A percentile compares a stretch with the other conserved stretches of the same genome.
Evolutionary conservation across 1,284 basidiomycete species (phyloP).

Genomic region (Cryptococcus floricola): DNA sequence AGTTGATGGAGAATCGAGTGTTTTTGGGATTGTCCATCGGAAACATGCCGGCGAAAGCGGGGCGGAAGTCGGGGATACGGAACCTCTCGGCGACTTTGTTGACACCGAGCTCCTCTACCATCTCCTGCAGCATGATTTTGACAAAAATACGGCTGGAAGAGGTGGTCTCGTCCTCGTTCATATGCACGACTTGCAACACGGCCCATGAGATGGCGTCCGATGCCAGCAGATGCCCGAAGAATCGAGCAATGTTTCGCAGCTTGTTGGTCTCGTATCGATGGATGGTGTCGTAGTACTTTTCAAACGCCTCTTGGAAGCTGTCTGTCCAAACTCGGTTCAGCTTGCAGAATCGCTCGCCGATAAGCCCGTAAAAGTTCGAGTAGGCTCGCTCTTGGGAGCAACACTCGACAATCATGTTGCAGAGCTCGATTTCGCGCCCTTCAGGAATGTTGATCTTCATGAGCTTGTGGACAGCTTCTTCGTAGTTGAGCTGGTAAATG

Average conservation of each 20-base stretch:
- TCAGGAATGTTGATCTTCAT: slow-evolving; percentile 88
- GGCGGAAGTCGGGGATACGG: slow-evolving; percentile 74
- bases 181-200: slow-evolving; percentile 75
- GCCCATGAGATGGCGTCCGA: slow-evolving; percentile 88
- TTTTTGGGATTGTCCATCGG: slow-evolving; percentile 94
- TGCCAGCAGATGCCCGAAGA: slow-evolving; percentile 87
- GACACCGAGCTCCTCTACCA: slow-evolving; percentile 89
- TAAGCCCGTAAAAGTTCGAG: slow-evolving; percentile 89
- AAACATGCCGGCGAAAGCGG: slow-evolving; percentile 79
- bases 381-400: slow-evolving; percentile 99
- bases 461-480: slow-evolving; percentile 97
- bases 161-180: slow-evolving; percentile 98
- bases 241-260: slow-evolving; percentile 90
- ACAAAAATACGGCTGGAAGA: slow-evolving; percentile 94
- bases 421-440: slow-evolving; percentile 91
- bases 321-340: slow-evolving; percentile 92
- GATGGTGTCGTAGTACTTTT: slow-evolving; percentile 89
- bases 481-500: slow-evolving; percentile 69
- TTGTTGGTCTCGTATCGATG: slow-evolving; percentile 99
- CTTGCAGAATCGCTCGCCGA: slow-evolving; percentile 95
- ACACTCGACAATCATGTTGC: slow-evolving; percentile 99
- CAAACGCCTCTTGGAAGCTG: slow-evolving; percentile 80
- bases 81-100: slow-evolving; percentile 79
- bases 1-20: slow-evolving; percentile 96
- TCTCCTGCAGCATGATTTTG: slow-evolving; percentile 92